Conservation (phyloP, 768 basidiomycete genomes). For the Coprinopsis cinerea region DNA sequence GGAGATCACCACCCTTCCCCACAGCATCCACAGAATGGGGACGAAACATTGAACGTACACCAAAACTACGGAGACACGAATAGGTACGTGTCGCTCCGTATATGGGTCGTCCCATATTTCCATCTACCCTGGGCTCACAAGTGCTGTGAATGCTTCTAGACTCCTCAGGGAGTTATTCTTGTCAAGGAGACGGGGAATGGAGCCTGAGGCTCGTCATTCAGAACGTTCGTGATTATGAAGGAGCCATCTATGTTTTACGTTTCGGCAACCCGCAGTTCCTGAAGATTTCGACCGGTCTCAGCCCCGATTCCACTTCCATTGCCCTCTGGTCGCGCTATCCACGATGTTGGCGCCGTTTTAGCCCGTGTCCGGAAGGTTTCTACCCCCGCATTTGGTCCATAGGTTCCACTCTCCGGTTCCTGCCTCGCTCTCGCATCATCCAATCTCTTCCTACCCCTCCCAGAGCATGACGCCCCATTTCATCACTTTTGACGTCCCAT, state of each 20-base stretch:
- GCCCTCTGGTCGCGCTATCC: no score
- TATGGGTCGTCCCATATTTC: constrained; percentile 1
- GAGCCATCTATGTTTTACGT: no score
- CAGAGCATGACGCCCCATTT: no score
- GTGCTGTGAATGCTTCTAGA: constrained; percentile 30
- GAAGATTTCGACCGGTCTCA: not conserved
- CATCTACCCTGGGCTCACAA: not conserved
- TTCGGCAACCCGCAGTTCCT: no score
- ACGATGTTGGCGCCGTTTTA: no score
- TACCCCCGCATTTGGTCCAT: no score
- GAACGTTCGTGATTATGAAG: no score
- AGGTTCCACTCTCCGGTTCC: no score
- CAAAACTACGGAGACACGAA: constrained; percentile 29
- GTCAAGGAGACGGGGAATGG: constrained; percentile 45
- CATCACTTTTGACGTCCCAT: no score
- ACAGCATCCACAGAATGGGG: not conserved
- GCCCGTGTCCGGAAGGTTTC: no score
- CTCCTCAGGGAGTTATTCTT: constrained; percentile 61
- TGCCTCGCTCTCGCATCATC: no score
- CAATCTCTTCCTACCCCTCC: no score
- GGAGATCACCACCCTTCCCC: not conserved
- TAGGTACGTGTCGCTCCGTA: constrained; percentile 34
- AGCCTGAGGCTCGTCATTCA: constrained; percentile 22
- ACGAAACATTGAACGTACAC: not conserved
- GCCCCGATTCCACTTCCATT: not conserved